Evolutionary conservation across 768 basidiomycete genomes (phyloP).

Genomic region (Leucogyrophana mollusca): DNA sequence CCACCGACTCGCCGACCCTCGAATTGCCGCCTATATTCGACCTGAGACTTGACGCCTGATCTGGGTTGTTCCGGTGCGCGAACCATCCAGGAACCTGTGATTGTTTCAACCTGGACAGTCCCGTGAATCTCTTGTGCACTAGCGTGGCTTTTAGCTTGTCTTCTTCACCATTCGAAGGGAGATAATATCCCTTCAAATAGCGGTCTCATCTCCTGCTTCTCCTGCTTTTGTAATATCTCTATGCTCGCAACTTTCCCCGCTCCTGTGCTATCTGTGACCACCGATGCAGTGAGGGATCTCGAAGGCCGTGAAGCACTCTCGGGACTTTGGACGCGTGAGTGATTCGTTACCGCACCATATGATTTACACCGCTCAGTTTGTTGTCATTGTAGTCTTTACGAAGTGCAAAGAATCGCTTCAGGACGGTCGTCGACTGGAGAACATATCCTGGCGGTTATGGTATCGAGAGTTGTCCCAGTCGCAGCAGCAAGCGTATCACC

Average conservation of each 20-base stretch:
- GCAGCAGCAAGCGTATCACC: slow-evolving; percentile 21
- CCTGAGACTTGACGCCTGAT: slow-evolving; percentile 19
- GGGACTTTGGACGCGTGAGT: slow-evolving; percentile 66
- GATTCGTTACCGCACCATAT: slow-evolving; percentile 5
- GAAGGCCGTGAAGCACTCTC: slow-evolving; percentile 67
- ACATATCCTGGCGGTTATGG: slow-evolving; percentile 87
- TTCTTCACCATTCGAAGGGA: slow-evolving; percentile 14
- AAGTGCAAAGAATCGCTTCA: slow-evolving; percentile 79
- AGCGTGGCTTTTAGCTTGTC: slow-evolving; percentile 11
- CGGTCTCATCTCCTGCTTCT: slow-evolving; percentile 8
- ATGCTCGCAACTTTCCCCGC: slow-evolving; percentile 57
- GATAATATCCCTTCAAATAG: slow-evolving; percentile 15
- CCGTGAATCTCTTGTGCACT: slow-evolving; percentile 14
- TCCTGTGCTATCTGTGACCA: slow-evolving; percentile 65
- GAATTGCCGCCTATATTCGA: background rate
- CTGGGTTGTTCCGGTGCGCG: slow-evolving; percentile 11
- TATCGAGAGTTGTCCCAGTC: slow-evolving; percentile 56
- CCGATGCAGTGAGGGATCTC: slow-evolving; percentile 65
- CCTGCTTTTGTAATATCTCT: slow-evolving; percentile 12
- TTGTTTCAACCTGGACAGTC: slow-evolving; percentile 16
- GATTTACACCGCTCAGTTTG: slow-evolving; percentile 7
- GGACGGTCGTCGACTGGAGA: slow-evolving; percentile 82
- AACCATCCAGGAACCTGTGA: slow-evolving; percentile 23
- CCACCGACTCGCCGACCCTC: slow-evolving; percentile 3
- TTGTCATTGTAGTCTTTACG: slow-evolving; percentile 61